Conservation (phyloP, 1,284 basidiomycete species). For the Taiwanofungus camphoratus region DNA sequence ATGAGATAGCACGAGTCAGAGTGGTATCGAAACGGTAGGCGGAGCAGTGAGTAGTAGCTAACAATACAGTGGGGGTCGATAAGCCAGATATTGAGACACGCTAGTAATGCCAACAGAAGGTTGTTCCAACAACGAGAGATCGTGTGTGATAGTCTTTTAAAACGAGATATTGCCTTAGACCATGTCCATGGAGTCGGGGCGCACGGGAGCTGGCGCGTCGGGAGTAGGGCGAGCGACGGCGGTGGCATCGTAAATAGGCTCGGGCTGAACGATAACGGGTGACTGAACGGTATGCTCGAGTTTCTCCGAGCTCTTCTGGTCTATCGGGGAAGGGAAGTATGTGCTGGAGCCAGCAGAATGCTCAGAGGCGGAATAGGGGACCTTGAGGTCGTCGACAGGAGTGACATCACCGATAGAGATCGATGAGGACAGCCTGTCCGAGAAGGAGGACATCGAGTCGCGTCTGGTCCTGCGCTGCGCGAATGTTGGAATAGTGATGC, state of each 20-base stretch:
- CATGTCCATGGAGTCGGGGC: conserved; percentile 21
- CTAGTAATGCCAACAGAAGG: conserved; percentile 1
- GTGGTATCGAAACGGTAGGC: conserved; percentile 2
- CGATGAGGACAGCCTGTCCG: conserved; percentile 27
- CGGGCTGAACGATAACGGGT: not conserved
- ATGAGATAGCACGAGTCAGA: no score
- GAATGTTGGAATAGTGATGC: conserved; percentile 29
- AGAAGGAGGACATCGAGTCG: conserved; percentile 25
- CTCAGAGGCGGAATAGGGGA: conserved; percentile 20
- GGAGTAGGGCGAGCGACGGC: conserved; percentile 6
- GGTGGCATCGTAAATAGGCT: conserved; percentile 1
- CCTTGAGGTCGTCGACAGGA: conserved; percentile 20
- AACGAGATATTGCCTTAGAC: conserved; percentile 12
- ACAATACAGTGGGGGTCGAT: conserved; percentile 14
- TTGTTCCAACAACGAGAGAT: not conserved
- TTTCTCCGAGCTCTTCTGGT: conserved; percentile 7
- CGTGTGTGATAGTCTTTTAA: not conserved
- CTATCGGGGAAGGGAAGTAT: conserved; percentile 16
- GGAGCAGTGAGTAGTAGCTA: conserved; percentile 11
- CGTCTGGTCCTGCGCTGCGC: conserved; percentile 22
- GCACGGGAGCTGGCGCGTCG: conserved; percentile 20
- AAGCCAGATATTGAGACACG: not conserved
- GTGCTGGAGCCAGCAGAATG: conserved; percentile 19
- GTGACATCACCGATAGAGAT: conserved; percentile 23
- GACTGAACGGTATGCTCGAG: not conserved